Evolutionary conservation across 2,329 filamentous ascomycete genomes (phyloP).

Genomic region (Colletotrichum cordylinicola): DNA sequence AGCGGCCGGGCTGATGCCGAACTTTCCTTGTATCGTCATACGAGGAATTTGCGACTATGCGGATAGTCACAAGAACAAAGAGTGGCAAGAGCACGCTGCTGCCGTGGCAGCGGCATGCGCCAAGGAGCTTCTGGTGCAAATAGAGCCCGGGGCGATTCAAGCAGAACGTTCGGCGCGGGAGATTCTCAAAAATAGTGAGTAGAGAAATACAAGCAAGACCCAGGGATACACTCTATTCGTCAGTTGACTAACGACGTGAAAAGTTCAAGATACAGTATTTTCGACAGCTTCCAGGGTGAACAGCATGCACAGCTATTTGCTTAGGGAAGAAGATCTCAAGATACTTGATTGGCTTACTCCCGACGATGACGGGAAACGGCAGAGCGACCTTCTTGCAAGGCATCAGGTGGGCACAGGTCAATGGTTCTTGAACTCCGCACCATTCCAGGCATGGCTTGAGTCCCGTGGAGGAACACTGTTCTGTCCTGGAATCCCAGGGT

Average conservation of each 20-base stretch:
- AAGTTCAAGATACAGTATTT: background rate
- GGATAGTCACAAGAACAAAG: constrained; percentile 42
- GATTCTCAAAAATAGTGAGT: background rate
- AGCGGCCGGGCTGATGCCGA: constrained; percentile 29
- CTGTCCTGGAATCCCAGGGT: constrained; percentile 52
- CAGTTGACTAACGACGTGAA: background rate
- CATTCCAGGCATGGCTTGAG: constrained; percentile 40
- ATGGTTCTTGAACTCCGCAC: constrained; percentile 48
- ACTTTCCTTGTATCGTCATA: constrained; percentile 38
- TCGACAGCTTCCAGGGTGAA: background rate
- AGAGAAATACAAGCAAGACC: no score
- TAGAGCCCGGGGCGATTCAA: background rate
- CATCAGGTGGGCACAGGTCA: constrained; percentile 39
- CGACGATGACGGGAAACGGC: background rate
- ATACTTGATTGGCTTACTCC: background rate
- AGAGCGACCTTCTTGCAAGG: background rate
- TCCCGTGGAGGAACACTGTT: constrained; percentile 38
- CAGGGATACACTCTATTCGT: background rate
- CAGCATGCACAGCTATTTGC: background rate
- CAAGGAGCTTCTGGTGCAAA: constrained; percentile 12
- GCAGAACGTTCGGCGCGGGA: background rate
- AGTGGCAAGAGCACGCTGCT: constrained; percentile 41
- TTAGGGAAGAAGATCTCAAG: background rate
- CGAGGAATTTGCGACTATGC: constrained; percentile 47
- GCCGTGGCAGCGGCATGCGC: constrained; percentile 36